Conservation (phyloP, 2,329 filamentous ascomycete genomes). For the Lojkania enalia region DNA sequence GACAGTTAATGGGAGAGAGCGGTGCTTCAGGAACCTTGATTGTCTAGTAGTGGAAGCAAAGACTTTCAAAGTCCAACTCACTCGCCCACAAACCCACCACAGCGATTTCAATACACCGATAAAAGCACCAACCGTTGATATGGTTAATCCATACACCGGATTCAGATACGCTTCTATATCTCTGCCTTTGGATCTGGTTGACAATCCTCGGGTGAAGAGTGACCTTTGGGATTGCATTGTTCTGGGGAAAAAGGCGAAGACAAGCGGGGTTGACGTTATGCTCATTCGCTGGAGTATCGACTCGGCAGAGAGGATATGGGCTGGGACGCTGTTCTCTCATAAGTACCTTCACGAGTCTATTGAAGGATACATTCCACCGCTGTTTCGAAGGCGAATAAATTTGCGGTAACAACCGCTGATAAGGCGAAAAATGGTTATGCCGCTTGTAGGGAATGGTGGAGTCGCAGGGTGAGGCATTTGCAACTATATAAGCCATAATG, state of each 20-base stretch:
- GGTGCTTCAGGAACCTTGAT: background rate
- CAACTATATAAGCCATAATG: too few relatives aligned
- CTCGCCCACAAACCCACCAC: background rate
- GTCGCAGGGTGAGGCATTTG: too few relatives aligned
- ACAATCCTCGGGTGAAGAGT: background rate
- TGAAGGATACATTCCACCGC: background rate
- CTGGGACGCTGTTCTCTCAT: slow-evolving; percentile 7
- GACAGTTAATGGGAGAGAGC: background rate
- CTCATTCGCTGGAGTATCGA: slow-evolving; percentile 8
- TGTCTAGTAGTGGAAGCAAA: background rate
- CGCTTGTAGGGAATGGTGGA: too few relatives aligned
- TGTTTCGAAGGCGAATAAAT: slow-evolving; percentile 2
- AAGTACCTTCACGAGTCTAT: background rate
- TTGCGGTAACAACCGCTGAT: too few relatives aligned
- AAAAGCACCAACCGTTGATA: slow-evolving; percentile 3
- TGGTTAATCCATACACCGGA: slow-evolving; percentile 10
- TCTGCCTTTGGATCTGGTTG: slow-evolving; percentile 3
- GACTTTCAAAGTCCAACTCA: background rate
- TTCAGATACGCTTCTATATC: slow-evolving; percentile 6
- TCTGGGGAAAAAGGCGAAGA: slow-evolving; percentile 1
- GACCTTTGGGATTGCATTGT: slow-evolving; percentile 13
- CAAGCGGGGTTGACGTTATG: slow-evolving; percentile 7
- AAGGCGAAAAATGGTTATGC: too few relatives aligned
- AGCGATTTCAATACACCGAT: too few relatives aligned
- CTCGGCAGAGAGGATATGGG: slow-evolving; percentile 12